These are phyloP conservation scores for Calonectria pauciramosa DNA, from an alignment of 2,329 filamentous ascomycete genomes.

Conservation along the genomic window DNA sequence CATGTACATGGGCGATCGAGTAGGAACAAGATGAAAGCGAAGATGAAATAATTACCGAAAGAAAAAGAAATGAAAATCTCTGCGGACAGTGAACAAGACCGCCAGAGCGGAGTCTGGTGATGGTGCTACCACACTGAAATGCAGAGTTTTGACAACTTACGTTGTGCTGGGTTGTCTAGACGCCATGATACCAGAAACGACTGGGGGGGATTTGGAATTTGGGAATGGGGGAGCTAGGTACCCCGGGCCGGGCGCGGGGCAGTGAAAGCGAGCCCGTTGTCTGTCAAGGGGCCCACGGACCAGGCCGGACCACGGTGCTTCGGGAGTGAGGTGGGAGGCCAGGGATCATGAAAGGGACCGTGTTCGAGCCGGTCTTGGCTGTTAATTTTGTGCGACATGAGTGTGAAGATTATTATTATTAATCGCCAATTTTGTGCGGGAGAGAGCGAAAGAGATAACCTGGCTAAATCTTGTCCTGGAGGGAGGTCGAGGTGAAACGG, in stretches of 20 bases:
- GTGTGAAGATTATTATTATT: neutral
- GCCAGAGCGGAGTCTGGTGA: constrained; percentile 26
- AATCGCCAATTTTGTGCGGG: neutral
- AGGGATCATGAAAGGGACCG: neutral
- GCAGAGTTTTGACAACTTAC: constrained; percentile 29
- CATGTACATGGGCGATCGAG: constrained; percentile 17
- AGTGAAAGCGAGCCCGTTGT: constrained; percentile 5
- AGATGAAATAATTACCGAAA: neutral
- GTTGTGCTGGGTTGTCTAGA: constrained; percentile 23
- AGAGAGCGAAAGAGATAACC: neutral
- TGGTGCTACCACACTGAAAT: constrained; percentile 26
- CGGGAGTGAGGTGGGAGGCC: constrained; percentile 2
- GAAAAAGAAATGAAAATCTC: constrained; percentile 4
- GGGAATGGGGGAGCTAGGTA: constrained; percentile 18
- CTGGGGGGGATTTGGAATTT: constrained; percentile 23
- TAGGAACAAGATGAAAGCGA: constrained; percentile 7
- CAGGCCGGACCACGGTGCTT: constrained; percentile 7
- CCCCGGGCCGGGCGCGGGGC: constrained; percentile 27
- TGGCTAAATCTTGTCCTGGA: neutral
- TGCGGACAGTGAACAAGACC: constrained; percentile 15
- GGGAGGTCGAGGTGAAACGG: constrained; percentile 23
- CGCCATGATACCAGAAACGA: constrained; percentile 13
- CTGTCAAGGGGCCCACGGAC: constrained; percentile 6
- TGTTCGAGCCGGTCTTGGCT: constrained; percentile 19
- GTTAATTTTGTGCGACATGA: neutral